These are phyloP conservation scores for Thinopyrum elongatum DNA, from an alignment of 176 grass and related monocot genomes.

Conservation along the genomic window DNA sequence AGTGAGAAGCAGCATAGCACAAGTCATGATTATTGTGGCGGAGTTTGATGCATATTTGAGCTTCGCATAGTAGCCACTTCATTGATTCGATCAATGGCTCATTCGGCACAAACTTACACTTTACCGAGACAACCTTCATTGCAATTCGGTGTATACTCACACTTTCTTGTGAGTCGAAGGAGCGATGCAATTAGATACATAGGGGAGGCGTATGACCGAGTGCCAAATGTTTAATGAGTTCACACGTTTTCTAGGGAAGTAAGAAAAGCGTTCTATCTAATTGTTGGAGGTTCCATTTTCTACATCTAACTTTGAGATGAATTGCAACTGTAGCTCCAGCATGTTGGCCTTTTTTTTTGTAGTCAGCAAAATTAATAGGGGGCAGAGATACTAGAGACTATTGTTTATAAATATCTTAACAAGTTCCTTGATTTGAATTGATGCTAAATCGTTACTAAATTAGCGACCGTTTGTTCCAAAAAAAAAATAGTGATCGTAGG, in stretches of 20 bases:
- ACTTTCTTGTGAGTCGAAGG: too few relatives aligned
- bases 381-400: neutral
- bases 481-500: neutral
- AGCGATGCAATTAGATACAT: too few relatives aligned
- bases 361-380: neutral
- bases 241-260: too few relatives aligned
- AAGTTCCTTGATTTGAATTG: neutral
- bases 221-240: too few relatives aligned
- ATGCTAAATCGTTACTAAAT: neutral
- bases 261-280: neutral
- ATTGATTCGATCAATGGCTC: neutral
- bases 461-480: too few relatives aligned
- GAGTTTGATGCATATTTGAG: neutral
- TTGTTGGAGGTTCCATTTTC: neutral
- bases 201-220: too few relatives aligned
- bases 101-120: neutral
- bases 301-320: neutral
- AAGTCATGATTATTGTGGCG: neutral
- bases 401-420: neutral
- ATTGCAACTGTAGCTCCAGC: neutral
- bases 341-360: neutral
- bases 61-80: neutral
- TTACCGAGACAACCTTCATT: neutral
- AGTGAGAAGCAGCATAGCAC: neutral
- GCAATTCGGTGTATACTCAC: neutral